Conservation (phyloP, 169 alveolate species). For the Eimeria brunetti region DNA sequence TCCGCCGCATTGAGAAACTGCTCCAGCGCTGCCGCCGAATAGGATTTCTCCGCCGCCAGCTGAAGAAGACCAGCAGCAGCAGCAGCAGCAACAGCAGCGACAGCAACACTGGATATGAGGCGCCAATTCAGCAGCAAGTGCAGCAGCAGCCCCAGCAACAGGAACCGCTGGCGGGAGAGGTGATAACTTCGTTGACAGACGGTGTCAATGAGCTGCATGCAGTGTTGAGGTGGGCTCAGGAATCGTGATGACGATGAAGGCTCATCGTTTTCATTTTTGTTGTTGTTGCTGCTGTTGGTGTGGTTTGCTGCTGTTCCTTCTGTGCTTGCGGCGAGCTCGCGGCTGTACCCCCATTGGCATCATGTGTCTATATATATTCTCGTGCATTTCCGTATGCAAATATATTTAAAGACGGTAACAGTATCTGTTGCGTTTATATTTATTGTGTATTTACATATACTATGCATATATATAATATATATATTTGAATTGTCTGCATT, state of each 20-base stretch:
- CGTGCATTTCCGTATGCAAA: no score
- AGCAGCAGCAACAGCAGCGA: slow-evolving; percentile 33
- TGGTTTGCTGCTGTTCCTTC: not conserved
- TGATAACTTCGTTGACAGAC: slow-evolving; percentile 9
- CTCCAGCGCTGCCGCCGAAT: slow-evolving; percentile 64
- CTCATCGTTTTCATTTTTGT: not conserved
- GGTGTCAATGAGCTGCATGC: slow-evolving; percentile 8
- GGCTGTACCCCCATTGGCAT: not conserved
- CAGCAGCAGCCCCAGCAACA: slow-evolving; percentile 45
- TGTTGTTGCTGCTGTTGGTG: slow-evolving; percentile 28
- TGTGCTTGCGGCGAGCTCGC: not conserved
- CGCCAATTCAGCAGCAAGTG: not conserved
- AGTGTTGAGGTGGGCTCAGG: not conserved
- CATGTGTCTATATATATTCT: no score
- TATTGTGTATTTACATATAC: no score
- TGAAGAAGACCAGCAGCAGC: slow-evolving; percentile 13
- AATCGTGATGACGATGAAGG: not conserved
- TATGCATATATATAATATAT: not conserved
- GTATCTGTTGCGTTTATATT: no score
- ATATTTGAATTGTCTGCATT: not conserved
- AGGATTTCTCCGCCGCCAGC: slow-evolving; percentile 58
- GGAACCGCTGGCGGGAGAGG: slow-evolving; percentile 25
- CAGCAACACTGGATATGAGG: not conserved
- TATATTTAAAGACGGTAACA: no score
- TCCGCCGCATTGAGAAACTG: slow-evolving; percentile 58